Evolutionary conservation across 1,284 basidiomycete species (phyloP), one percentile per base, ranked within the genome.

Genomic region (Pholiota adiposa): DNA sequence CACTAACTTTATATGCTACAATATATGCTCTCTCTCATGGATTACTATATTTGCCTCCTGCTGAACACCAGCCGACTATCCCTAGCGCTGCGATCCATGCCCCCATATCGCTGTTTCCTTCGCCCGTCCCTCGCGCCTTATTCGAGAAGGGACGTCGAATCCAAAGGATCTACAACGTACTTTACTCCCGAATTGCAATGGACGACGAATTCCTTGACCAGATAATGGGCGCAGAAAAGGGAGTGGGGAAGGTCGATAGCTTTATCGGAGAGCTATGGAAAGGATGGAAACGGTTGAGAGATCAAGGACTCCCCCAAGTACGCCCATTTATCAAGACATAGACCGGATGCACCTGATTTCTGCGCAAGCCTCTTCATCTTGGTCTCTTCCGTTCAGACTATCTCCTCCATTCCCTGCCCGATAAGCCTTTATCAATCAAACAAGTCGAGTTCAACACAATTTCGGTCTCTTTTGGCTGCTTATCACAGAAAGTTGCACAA

Each of bases 361-460:
- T 29, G 23, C 14, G 54, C 19, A 65, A 98, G 92, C 84, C 87
- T 1, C 76, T 94, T 21, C 92, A 97, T 63, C 83, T 99, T 9
- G 96, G 96, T 11, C 78, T 99, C n/a, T 98, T 98, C 75, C 83
- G 97, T 52, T 97, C 94, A 14, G 97, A 99, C 76, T 99, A 98
- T 75, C 81, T 99, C 41, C 77, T 98, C n/a, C 94, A 99, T 70
- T 74, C 79, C 34, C 73, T 81, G 1, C 67, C 67, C 4, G 73
- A 75, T 23, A 75, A 79, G 6, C 65, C 75, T 0, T 66, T 87
- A 9, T 77, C 79, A 27, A 77, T 99, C 61, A 97, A 96, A 73
- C 97, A 99, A 77, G 97, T 99, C 54, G 97, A 99, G 74, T 97
- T 98, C 77, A 99, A 99, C 73, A 98, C 97, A 4, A 97, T 98